Evolutionary conservation across 2,329 filamentous ascomycete species (phyloP).

Genomic region (Pseudopithomyces maydicus): DNA sequence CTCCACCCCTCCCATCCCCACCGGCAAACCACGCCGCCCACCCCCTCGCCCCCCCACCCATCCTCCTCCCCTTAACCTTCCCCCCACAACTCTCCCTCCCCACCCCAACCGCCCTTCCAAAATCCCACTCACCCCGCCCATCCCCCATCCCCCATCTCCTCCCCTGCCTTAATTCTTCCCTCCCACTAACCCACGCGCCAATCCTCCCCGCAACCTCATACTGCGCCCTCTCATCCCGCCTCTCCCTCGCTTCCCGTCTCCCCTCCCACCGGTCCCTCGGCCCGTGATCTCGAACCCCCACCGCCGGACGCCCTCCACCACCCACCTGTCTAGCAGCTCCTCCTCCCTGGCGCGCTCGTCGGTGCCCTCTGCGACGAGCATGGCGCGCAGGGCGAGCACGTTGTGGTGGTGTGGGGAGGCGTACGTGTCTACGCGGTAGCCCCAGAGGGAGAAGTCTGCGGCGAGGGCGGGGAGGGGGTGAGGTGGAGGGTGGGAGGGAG

Average conservation of each 20-base stretch:
- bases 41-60: background rate
- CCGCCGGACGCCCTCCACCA: background rate
- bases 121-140: background rate
- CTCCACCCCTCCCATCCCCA: background rate
- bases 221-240: no score
- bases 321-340: conserved; percentile 1
- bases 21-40: background rate
- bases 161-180: no score
- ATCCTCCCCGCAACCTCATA: no score
- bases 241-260: background rate
- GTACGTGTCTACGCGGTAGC: conserved; percentile 1
- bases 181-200: no score
- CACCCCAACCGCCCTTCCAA: background rate
- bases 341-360: background rate
- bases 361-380: background rate
- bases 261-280: no score
- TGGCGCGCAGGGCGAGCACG: background rate
- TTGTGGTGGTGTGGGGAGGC: background rate
- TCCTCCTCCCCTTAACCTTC: background rate
- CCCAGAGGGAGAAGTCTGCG: conserved; percentile 3
- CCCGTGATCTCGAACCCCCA: conserved; percentile 1
- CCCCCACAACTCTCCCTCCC: background rate
- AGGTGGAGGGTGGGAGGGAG: background rate
- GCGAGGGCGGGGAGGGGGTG: background rate
- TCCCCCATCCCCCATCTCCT: background rate